A percentile compares a stretch with the other conserved stretches of the same genome.
These are phyloP conservation scores for Ascochyta fabae DNA, from an alignment of 2,329 filamentous ascomycete species.

Conservation along the genomic window DNA sequence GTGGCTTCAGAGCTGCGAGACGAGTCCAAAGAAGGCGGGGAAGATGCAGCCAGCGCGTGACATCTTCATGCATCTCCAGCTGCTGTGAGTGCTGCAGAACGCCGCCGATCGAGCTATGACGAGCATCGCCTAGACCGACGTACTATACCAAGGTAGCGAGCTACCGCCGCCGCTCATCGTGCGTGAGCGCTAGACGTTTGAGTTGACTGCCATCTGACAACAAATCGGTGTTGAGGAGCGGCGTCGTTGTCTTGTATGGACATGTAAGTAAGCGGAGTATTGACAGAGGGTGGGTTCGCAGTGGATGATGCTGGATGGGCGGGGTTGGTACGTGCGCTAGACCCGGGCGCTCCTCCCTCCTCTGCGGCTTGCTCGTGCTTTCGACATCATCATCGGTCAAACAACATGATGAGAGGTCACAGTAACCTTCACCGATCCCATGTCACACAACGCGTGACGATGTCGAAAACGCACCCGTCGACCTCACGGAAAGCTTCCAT, in stretches of 20 bases:
- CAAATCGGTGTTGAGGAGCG: not conserved
- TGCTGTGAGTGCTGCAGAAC: constrained; percentile 38
- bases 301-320: not conserved
- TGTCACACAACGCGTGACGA: constrained; percentile 25
- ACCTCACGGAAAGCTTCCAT: constrained; percentile 12
- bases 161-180: constrained; percentile 1
- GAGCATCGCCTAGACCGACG: constrained; percentile 9
- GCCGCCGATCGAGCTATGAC: constrained; percentile 34
- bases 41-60: constrained; percentile 44
- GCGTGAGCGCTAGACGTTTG: not conserved
- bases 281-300: constrained; percentile 8
- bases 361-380: constrained; percentile 13
- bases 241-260: not conserved
- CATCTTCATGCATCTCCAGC: constrained; percentile 33
- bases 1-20: constrained; percentile 45
- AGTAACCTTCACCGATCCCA: constrained; percentile 16
- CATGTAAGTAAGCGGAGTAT: constrained; percentile 6
- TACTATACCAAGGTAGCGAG: constrained; percentile 4
- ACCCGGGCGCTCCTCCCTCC: constrained; percentile 20
- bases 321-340: constrained; percentile 22
- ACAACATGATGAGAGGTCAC: constrained; percentile 21
- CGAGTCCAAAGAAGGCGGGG: constrained; percentile 34
- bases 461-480: constrained; percentile 18
- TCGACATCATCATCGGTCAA: constrained; percentile 27
- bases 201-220: not conserved